Evolutionary conservation across 495 filamentous ascomycete genomes (phyloP).

Genomic region (Talaromyces thailandensis): DNA sequence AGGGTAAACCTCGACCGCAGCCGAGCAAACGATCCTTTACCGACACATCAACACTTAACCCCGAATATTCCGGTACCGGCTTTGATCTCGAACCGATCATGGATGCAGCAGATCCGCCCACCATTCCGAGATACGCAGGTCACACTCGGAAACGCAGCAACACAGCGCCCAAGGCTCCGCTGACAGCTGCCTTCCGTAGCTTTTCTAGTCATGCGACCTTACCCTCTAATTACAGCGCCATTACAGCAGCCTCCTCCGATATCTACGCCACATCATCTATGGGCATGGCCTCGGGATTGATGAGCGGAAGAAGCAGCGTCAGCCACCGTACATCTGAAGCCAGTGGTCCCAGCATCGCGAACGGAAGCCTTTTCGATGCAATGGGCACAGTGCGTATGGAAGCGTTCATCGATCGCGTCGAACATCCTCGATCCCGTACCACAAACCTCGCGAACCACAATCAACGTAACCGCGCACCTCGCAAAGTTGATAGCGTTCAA

Average conservation of each 20-base stretch:
- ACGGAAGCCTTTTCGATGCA: conserved; percentile 46
- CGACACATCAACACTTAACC: conserved; percentile 21
- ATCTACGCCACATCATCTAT: conserved; percentile 30
- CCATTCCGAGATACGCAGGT: conserved; percentile 64
- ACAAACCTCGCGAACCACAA: neutral
- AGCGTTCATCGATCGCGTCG: conserved; percentile 56
- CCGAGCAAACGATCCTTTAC: conserved; percentile 35
- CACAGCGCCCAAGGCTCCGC: conserved; percentile 58
- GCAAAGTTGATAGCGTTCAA: conserved; percentile 25
- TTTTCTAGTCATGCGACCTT: conserved; percentile 57
- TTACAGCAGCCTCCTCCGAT: conserved; percentile 50
- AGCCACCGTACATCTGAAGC: conserved; percentile 36
- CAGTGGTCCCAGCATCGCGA: conserved; percentile 23
- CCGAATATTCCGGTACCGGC: conserved; percentile 21
- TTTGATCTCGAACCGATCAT: conserved; percentile 20
- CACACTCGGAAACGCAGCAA: conserved; percentile 81
- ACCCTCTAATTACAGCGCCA: conserved; percentile 25
- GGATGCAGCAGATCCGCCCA: conserved; percentile 65
- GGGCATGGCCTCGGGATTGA: conserved; percentile 13
- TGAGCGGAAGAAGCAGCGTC: conserved; percentile 32
- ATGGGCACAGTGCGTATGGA: conserved; percentile 96
- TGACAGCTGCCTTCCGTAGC: conserved; percentile 50
- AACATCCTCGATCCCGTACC: conserved; percentile 22
- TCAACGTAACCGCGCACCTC: conserved; percentile 16
- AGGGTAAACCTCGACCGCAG: conserved; percentile 56